phyloP scores from a whole-genome alignment of 306 rosid genomes.

The Fragaria nilgerrensis region DNA sequence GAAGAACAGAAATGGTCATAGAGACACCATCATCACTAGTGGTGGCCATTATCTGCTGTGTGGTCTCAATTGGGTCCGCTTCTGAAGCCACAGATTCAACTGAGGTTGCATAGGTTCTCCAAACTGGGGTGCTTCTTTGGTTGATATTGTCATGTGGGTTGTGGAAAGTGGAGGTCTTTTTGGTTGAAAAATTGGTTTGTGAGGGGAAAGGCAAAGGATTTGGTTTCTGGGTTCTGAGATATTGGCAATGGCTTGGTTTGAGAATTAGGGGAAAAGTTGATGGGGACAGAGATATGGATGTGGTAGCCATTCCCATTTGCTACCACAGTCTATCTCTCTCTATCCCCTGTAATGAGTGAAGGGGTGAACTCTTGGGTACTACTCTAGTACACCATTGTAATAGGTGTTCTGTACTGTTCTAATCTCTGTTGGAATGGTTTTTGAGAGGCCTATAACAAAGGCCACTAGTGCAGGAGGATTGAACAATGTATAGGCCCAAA shows the following conservation, averaged over 20 bases:
- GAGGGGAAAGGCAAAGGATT: slow-evolving; percentile 23
- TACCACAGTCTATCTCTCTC: slow-evolving; percentile 17
- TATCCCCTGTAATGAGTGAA: neutral
- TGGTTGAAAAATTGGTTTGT: slow-evolving; percentile 20
- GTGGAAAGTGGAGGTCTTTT: slow-evolving; percentile 18
- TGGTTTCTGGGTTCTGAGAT: slow-evolving; percentile 21
- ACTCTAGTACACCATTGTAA: neutral
- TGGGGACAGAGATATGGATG: slow-evolving; percentile 44
- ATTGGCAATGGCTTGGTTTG: slow-evolving; percentile 19
- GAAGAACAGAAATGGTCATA: slow-evolving; percentile 51
- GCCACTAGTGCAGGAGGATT: neutral
- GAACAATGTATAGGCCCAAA: neutral
- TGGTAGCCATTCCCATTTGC: slow-evolving; percentile 60
- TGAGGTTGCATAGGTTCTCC: slow-evolving; percentile 38
- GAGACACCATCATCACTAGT: slow-evolving; percentile 48
- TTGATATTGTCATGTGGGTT: slow-evolving; percentile 23
- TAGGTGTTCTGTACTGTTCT: neutral
- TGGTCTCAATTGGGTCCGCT: slow-evolving; percentile 35
- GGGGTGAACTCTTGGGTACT: neutral
- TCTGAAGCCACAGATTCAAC: slow-evolving; percentile 43
- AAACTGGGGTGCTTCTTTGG: slow-evolving; percentile 14
- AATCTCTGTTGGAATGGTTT: neutral
- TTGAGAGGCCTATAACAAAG: too few relatives aligned
- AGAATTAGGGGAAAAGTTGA: slow-evolving; percentile 36
- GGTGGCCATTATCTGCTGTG: slow-evolving; percentile 49